phyloP scores from a whole-genome alignment of 2,329 filamentous ascomycete species.

The Sporothrix pallida region DNA sequence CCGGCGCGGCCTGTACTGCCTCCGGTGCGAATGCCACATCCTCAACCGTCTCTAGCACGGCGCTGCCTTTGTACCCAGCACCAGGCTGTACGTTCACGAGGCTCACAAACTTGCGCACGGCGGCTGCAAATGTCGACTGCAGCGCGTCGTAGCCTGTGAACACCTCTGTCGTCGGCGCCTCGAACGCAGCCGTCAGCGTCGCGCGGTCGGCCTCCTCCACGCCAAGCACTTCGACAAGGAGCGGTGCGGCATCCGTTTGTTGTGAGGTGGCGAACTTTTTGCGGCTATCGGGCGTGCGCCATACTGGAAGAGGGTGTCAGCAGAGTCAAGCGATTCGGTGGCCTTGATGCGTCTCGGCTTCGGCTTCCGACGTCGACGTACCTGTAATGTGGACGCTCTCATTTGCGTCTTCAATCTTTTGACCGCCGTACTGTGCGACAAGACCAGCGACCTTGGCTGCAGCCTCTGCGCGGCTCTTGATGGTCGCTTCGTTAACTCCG shows the following conservation, averaged over 20 bases:
- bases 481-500: background rate
- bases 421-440: conserved; percentile 28
- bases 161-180: conserved; percentile 40
- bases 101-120: conserved; percentile 35
- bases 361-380: background rate
- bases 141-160: conserved; percentile 40
- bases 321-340: background rate
- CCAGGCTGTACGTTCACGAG: conserved; percentile 34
- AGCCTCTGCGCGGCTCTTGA: conserved; percentile 20
- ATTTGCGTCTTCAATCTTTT: conserved; percentile 29
- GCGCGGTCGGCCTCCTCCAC: background rate
- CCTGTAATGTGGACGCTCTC: conserved; percentile 26
- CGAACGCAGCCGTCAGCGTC: background rate
- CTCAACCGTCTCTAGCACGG: conserved; percentile 28
- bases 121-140: conserved; percentile 36
- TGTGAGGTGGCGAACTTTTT: conserved; percentile 19
- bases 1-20: conserved; percentile 7
- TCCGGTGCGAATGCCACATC: conserved; percentile 25
- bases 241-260: background rate
- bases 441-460: conserved; percentile 28
- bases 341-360: background rate
- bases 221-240: conserved; percentile 22
- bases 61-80: conserved; percentile 2
- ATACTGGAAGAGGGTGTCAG: conserved; percentile 28
- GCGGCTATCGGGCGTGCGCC: conserved; percentile 24